Conservation (phyloP, 345 rosid genomes). For the Raphanus sativus region DNA sequence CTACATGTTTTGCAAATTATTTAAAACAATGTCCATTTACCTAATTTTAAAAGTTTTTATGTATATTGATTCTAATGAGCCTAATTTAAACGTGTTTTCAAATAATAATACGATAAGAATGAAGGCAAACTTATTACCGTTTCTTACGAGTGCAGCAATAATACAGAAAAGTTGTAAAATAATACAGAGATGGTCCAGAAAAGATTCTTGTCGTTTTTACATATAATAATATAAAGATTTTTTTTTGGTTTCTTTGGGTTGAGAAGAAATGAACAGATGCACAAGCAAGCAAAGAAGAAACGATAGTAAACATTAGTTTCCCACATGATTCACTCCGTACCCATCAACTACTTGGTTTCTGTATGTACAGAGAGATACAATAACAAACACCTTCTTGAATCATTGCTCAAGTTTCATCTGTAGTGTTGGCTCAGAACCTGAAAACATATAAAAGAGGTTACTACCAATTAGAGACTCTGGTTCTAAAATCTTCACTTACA, state of each 20-base stretch:
- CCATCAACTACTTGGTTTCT: constrained; percentile 40
- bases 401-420: constrained; percentile 40
- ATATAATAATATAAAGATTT: constrained; percentile 13
- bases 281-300: constrained; percentile 40
- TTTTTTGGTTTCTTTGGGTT: neutral
- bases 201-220: constrained; percentile 24
- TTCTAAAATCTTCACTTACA: constrained; percentile 40
- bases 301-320: constrained; percentile 24
- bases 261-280: constrained; percentile 36
- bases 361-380: constrained; percentile 34
- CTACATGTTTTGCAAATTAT: no score
- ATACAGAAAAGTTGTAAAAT: constrained; percentile 23
- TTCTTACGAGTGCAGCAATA: neutral
- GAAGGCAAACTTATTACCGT: constrained; percentile 4
- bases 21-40: no score
- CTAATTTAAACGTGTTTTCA: no score
- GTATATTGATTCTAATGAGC: no score
- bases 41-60: no score
- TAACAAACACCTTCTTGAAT: constrained; percentile 1
- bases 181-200: constrained; percentile 27
- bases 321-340: constrained; percentile 36
- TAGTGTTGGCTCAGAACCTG: constrained; percentile 46
- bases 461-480: constrained; percentile 13
- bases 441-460: constrained; percentile 17
- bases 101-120: neutral